Base-by-base conservation (phyloP, 2,329 filamentous ascomycete species). In the Plectosphaerella sp. region DNA sequence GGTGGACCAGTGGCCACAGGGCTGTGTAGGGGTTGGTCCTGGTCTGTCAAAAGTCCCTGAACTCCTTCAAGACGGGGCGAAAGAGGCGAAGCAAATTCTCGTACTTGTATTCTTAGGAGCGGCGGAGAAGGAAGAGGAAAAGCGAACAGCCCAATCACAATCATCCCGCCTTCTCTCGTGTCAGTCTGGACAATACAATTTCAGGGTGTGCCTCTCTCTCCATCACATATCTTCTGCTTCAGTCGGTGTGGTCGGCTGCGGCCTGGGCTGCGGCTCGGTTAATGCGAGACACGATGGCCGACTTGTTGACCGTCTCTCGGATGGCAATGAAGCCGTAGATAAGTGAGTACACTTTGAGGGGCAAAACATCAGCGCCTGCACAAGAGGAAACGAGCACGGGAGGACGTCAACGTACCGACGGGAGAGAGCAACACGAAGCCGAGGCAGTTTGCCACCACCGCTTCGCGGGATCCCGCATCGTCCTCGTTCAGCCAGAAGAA, bases 401-500 rank as follows among this genome's bases (percentile, higher is more conserved):
- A 33, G 28, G 28, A 6, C 47, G 2, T 41, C n/a, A 15, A 67
- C 77, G 71, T 63, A 81, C 78, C 68, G 51, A 71, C 65, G 4
- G 72, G 70, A 10, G 74, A 66, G 51, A 76, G 57, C 2, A 67
- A 56, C 18, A 79, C 61, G 53, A 81, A 81, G 7, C 67, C 71
- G 43, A 71, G 63, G 50, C 68, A 71, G 54, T 75, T 75, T 6
- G 70, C 68, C 39, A 71, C 64, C 18, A 78, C 71, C 15, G 73
- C 72, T 57, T 73, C 71, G 39, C 70, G 64, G 25, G 69, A 70
- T 45, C 72, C 72, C 56, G 76, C 70, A 50, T 71, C 61, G 6
- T 67, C 61, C 49, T 71, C 67, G 56, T 80, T 74, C 49, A 81
- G 66, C 72, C 77, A 80, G 64, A 77, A 80, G 56, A 78, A 78